Evolutionary conservation across 2,329 filamentous ascomycete species (phyloP).

Genomic region (Aspergillus thermomutatus): DNA sequence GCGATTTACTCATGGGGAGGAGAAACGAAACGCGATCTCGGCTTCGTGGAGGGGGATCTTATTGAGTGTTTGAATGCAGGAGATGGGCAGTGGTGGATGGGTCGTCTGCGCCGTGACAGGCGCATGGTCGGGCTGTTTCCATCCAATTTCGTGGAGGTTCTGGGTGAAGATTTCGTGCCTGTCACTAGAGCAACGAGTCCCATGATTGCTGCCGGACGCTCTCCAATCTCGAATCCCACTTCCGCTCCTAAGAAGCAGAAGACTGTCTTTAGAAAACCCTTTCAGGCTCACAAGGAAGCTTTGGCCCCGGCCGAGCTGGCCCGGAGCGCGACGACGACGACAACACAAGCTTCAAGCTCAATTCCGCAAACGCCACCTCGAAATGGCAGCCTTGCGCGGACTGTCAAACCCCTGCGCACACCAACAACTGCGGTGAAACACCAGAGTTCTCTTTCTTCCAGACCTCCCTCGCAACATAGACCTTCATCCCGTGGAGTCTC

Average conservation of each 20-base stretch:
- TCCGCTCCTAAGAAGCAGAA: conserved; percentile 57
- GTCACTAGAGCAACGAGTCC: conserved; percentile 48
- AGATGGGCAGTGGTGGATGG: conserved; percentile 98
- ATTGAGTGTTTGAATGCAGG: conserved; percentile 98
- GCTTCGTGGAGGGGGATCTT: conserved; percentile 94
- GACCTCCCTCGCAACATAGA: conserved; percentile 32
- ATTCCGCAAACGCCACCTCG: conserved; percentile 36
- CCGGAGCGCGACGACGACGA: conserved; percentile 22
- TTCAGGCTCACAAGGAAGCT: conserved; percentile 59
- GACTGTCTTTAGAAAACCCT: conserved; percentile 61
- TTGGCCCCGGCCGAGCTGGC: conserved; percentile 38
- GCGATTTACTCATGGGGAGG: conserved; percentile 92
- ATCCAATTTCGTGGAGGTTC: conserved; percentile 92
- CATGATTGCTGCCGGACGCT: conserved; percentile 52
- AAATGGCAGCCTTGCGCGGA: conserved; percentile 31
- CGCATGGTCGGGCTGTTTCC: conserved; percentile 90
- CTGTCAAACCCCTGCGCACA: conserved; percentile 32
- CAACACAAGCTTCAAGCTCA: conserved; percentile 36
- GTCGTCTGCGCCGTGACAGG: conserved; percentile 81
- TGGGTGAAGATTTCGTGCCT: conserved; percentile 81
- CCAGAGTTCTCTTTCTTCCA: conserved; percentile 34
- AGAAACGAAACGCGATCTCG: conserved; percentile 91
- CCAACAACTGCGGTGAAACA: conserved; percentile 39
- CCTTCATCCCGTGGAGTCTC: conserved; percentile 26
- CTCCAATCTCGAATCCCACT: conserved; percentile 41